These are phyloP conservation scores for Penicillium sp. DNA, from an alignment of 2,329 filamentous ascomycete genomes.

Conservation along the genomic window DNA sequence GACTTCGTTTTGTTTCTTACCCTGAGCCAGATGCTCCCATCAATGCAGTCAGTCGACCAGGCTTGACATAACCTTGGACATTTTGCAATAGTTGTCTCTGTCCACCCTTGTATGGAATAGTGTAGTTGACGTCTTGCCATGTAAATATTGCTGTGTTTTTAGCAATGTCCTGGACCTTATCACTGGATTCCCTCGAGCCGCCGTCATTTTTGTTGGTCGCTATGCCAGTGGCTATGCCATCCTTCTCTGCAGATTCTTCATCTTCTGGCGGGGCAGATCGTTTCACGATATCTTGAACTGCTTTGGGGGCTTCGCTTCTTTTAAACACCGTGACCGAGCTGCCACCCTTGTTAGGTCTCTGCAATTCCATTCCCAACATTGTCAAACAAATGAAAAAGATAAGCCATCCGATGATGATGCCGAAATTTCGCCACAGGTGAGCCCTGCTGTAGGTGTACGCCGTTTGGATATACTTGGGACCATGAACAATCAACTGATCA, in stretches of 20 bases:
- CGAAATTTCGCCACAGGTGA: constrained; percentile 71
- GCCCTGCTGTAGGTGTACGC: constrained; percentile 55
- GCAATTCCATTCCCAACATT: constrained; percentile 72
- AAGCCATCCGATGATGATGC: constrained; percentile 74
- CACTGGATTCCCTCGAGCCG: constrained; percentile 15
- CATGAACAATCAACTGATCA: constrained; percentile 53
- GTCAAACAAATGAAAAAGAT: constrained; percentile 73
- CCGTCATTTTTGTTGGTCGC: constrained; percentile 19
- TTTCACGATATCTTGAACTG: constrained; percentile 57
- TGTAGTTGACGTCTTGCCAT: constrained; percentile 82
- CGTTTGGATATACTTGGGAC: constrained; percentile 55
- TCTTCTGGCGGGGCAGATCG: constrained; percentile 42
- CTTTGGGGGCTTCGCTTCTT: constrained; percentile 60
- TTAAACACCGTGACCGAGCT: constrained; percentile 77
- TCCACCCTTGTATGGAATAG: constrained; percentile 48
- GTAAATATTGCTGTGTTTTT: constrained; percentile 73
- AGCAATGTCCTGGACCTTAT: constrained; percentile 52
- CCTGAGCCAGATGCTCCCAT: constrained; percentile 71
- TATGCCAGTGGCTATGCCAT: constrained; percentile 10
- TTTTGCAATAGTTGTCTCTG: constrained; percentile 54
- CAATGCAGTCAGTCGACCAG: constrained; percentile 72
- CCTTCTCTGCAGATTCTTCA: constrained; percentile 51
- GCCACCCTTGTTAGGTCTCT: constrained; percentile 77
- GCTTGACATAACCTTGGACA: constrained; percentile 70
- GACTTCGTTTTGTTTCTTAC: constrained; percentile 18